Evolutionary conservation across 2,329 filamentous ascomycete species (phyloP), one percentile per base, ranked within the genome.

Genomic region (Exophiala sideris): DNA sequence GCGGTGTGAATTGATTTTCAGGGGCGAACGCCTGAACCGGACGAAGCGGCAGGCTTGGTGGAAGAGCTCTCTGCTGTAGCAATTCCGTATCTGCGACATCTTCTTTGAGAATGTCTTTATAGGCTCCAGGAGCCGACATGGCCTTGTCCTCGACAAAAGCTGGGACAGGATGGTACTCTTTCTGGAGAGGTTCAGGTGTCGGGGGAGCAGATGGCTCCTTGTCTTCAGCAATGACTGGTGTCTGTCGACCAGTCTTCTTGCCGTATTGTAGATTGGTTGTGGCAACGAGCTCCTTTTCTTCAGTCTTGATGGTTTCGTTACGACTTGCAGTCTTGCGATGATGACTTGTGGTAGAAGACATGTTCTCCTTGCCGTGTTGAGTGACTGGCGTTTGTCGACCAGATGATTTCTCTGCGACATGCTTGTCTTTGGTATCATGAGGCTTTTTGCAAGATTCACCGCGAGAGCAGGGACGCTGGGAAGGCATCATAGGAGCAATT

Each of bases 391-490:
- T 57, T 12, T 55, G 53, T 18, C 57, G 49, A 18, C 53, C 50
- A 39, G 56, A 52, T 39, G 41, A 9, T 39, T 48, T 48, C 33
- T 44, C 41, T 8, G 41, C 29, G 5, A 20, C 10, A 14, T 8
- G n/a, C 21, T 50, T 59, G n/a, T 57, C 48, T 49, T 52, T 57
- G 32, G 45, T 14, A 6, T 55, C 54, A 42, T 40, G 9, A 16
- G 52, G 11, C 6, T 56, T 50, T 45, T 50, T 50, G 47, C 36
- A 45, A 34, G 51, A 11, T n/a, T 54, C 50, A 20, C 56, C 58
- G 40, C 53, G 53, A 42, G 56, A 59, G 9, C 46, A 52, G 40
- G 56, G 59, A 14, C 55, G 52, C 29, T 57, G 57, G n/a, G 44
- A 44, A 24, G 21, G 21, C 8, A 24, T 29, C 18, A 44, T 24